Conservation (phyloP, 169 alveolate species). For the Eimeria maxima region DNA sequence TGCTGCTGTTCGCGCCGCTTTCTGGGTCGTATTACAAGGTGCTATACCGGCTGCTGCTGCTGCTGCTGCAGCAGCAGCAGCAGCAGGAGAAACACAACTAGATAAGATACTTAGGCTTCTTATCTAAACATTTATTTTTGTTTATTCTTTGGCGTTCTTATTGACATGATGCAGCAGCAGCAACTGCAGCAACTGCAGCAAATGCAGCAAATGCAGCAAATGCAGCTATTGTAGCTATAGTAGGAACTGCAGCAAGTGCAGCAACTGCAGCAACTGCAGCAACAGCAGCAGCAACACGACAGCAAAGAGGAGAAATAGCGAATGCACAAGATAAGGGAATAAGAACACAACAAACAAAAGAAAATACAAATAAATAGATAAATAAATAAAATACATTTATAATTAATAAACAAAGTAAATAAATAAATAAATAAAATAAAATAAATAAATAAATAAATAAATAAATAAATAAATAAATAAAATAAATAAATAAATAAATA, state of each 20-base stretch:
- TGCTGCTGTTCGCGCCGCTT: slow-evolving; percentile 12
- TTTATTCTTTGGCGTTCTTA: neutral
- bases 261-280: neutral
- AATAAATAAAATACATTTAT: too few species aligned
- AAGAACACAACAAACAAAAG: neutral
- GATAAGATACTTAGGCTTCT: too few species aligned
- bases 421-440: too few species aligned
- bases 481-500: slow-evolving; percentile 9
- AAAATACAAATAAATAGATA: neutral
- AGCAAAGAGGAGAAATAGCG: too few species aligned
- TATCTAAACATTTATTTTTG: neutral
- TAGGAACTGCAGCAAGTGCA: too few species aligned
- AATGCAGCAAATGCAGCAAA: too few species aligned
- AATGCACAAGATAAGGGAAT: neutral
- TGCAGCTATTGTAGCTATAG: too few species aligned
- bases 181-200: neutral
- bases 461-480: slow-evolving; percentile 2
- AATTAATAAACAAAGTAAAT: too few species aligned
- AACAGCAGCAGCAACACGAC: neutral
- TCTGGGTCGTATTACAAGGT: slow-evolving; percentile 19
- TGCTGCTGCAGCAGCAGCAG: slow-evolving; percentile 19
- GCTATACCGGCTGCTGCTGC: slow-evolving; percentile 13
- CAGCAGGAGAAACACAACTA: too few species aligned
- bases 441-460: too few species aligned
- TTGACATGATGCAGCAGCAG: neutral